phyloP scores from a whole-genome alignment of 108 stramenopile genomes.

The Pseudonitzschia multiseries region DNA sequence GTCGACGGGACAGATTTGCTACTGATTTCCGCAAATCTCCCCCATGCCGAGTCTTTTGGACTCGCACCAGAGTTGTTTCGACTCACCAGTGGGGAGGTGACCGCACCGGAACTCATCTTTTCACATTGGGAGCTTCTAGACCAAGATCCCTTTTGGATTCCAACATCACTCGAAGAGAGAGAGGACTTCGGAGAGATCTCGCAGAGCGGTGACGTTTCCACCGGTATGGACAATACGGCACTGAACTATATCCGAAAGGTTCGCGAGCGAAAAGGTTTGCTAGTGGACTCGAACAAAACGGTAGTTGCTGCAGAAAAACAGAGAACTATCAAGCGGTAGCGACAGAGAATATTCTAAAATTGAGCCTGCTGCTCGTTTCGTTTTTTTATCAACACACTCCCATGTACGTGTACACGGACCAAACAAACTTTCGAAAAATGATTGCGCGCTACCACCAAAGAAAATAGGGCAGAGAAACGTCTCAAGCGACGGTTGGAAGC shows the following conservation, averaged over 20 bases:
- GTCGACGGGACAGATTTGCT: slow-evolving; percentile 91
- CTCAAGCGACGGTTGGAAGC: too few relatives aligned
- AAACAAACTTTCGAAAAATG: too few relatives aligned
- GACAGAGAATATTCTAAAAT: neutral
- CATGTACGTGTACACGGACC: too few relatives aligned
- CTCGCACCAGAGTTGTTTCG: slow-evolving; percentile 80
- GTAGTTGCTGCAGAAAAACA: slow-evolving; percentile 92
- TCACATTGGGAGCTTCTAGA: slow-evolving; percentile 82
- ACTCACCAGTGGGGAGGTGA: slow-evolving; percentile 86
- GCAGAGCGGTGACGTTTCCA: slow-evolving; percentile 74
- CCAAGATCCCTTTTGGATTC: slow-evolving; percentile 94
- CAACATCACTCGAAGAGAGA: slow-evolving; percentile 85
- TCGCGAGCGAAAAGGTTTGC: slow-evolving; percentile 80
- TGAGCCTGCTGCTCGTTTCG: neutral
- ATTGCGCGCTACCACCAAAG: too few relatives aligned
- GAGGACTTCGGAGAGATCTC: slow-evolving; percentile 89
- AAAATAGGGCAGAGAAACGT: too few relatives aligned
- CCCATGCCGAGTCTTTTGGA: slow-evolving; percentile 88
- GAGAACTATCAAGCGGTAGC: slow-evolving; percentile 82
- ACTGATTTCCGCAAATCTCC: slow-evolving; percentile 72
- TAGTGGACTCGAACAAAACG: slow-evolving; percentile 83
- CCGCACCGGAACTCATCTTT: slow-evolving; percentile 86
- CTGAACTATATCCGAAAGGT: slow-evolving; percentile 82
- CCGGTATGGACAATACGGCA: slow-evolving; percentile 84
- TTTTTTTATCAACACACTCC: neutral